These are phyloP conservation scores for Phytophthora colocasiae DNA, from an alignment of 352 stramenopile genomes.

Conservation along the genomic window DNA sequence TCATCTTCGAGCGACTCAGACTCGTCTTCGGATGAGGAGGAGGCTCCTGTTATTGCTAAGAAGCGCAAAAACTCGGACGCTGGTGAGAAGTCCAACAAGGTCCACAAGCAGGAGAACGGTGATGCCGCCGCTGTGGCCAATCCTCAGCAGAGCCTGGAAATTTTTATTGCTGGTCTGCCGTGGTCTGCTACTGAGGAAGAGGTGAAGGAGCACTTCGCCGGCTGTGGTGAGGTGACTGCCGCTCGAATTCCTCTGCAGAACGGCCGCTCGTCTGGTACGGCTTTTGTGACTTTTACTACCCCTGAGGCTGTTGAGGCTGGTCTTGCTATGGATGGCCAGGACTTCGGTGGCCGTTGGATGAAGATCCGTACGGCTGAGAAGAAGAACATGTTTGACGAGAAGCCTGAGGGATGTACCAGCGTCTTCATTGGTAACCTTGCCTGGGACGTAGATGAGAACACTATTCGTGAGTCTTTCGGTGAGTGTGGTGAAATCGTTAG, in stretches of 20 bases:
- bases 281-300: conserved; percentile 94
- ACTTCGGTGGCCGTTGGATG: conserved; percentile 96
- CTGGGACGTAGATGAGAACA: conserved; percentile 97
- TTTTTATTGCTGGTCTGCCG: conserved; percentile 95
- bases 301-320: conserved; percentile 77
- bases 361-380: conserved; percentile 92
- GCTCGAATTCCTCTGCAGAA: conserved; percentile 91
- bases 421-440: conserved; percentile 98
- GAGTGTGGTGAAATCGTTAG: conserved; percentile 96
- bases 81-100: conserved; percentile 66
- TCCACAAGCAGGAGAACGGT: conserved; percentile 81
- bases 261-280: conserved; percentile 94
- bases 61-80: conserved; percentile 87
- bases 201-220: conserved; percentile 94
- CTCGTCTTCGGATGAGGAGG: conserved; percentile 77
- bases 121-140: conserved; percentile 57
- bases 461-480: conserved; percentile 92
- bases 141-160: conserved; percentile 63
- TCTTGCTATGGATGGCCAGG: conserved; percentile 93
- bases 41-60: conserved; percentile 74
- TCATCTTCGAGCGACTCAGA: conserved; percentile 51
- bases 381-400: conserved; percentile 90
- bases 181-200: conserved; percentile 96
- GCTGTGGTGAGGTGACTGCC: conserved; percentile 89
- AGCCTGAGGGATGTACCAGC: conserved; percentile 95